Evolutionary conservation across 1,284 basidiomycete genomes (phyloP), one percentile per base, ranked within the genome.

Genomic region (Neotropicomus parvogracilis): DNA sequence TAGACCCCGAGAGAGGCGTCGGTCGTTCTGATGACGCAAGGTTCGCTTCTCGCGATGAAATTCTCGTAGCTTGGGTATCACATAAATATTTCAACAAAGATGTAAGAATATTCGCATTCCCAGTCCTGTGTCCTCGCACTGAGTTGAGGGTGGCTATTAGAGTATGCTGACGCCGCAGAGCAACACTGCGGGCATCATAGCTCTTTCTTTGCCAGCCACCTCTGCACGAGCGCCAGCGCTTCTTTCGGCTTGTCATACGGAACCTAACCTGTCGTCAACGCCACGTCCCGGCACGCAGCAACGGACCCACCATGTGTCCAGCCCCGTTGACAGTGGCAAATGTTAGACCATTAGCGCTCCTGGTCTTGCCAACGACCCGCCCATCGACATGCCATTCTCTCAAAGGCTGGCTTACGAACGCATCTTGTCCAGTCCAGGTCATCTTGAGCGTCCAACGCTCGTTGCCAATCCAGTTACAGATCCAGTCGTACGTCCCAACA

Each of bases 401-500:
- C 56, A 81, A 58, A 17, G 70, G 59, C 66, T 77, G 61, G 58
- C 64, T 58, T 36, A 60, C 65, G 64, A 80, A 86, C 19, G 62
- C 74, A 7, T 70, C 66, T 52, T 78, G 69, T 3, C 81, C 81
- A n/a, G 72, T 74, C 85, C 85, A 88, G 54, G 82, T 75, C 54
- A 88, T 69, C 1, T 56, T 62, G 38, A 77, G 65, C 24, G 81
- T 80, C 83, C 83, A 85, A 10, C 73, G 67, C 56, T 85, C 79
- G 58, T 88, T 24, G 8, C 24, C 24, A 8, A 24, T 24, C 24
- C 24, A 24, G 5, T 24, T 8, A 24, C 8, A 24, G 24, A 24
- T 24, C 24, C 24, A 24, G 5, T 24, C 24, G 8, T 24, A 24
- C 24, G 24, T 24, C 24, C 87, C 87, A 4, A 82, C 84, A 57